Evolutionary conservation across 495 filamentous ascomycete species (phyloP), one percentile per base, ranked within the genome.

Genomic region (Lophiostoma macrostomum): DNA sequence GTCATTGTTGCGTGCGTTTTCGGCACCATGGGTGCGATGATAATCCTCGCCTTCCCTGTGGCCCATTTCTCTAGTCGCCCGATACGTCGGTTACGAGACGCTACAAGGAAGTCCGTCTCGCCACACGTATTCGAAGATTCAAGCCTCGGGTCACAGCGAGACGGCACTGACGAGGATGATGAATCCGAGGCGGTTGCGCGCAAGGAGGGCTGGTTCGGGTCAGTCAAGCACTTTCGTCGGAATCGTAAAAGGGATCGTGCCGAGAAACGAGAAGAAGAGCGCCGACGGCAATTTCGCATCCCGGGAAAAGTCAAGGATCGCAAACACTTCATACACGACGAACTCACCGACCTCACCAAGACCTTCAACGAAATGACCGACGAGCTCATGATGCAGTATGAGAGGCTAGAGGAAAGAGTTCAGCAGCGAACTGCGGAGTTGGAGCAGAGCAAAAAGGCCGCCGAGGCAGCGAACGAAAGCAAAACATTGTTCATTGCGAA

Each of bases 401-500:
- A 79, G 38, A 82, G 79, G 7, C 72, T 95, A 19, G 91, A 95
- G 61, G 85, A 93, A 44, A 84, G 90, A 42, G 90, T 95, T 12
- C 78, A 76, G 0, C 83, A 91, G 68, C 79, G 90, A 32, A 96
- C 91, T 18, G 77, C 77, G 18, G 87, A 95, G 64, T 77, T 94
- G 2, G 89, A 95, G 67, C 80, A 87, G 45, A 90, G 87, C 62
- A 95, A 95, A 67, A 84, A 89, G 70, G 87, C 90, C 1, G 91
- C 91, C 4, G 91, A 95, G 64, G 83, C 87, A 12, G 91, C 91
- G 6, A 95, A 95, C 61, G 87, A 95, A 67, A 93, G 88, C 73
- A 95, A 96, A 71, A 95, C 91, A 5, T 69, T 95, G 20, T 96
- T 96, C 68, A 91, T 96, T 56, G 91, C 91, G 24, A 96, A 96